Percentiles rank a stretch among this genome's conserved stretches.
These are phyloP conservation scores for Diversispora eburnea DNA, from an alignment of 192 early-diverging fungal genomes.

Conservation along the genomic window DNA sequence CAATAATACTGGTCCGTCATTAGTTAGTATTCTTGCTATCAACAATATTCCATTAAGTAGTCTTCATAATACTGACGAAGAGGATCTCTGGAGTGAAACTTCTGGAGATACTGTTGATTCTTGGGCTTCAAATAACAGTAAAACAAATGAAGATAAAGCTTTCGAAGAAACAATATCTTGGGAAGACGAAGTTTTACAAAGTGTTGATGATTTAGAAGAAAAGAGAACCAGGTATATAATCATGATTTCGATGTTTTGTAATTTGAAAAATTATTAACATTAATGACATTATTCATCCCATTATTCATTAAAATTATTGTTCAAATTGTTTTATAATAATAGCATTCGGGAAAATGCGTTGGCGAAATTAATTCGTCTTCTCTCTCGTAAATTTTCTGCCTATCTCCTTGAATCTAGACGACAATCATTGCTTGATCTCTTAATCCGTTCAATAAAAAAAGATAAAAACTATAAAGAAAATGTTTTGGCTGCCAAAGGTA, in stretches of 20 bases:
- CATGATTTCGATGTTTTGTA: not conserved
- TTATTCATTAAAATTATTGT: not conserved
- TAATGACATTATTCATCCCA: not conserved
- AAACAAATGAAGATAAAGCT: not conserved
- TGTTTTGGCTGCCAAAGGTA: slow-evolving; percentile 42
- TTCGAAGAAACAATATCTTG: slow-evolving; percentile 28
- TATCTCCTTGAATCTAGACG: slow-evolving; percentile 48
- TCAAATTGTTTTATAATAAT: not conserved
- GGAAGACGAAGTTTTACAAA: slow-evolving; percentile 47
- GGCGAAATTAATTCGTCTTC: slow-evolving; percentile 39
- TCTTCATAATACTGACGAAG: slow-evolving; percentile 24
- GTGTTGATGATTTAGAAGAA: slow-evolving; percentile 49
- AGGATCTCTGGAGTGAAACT: slow-evolving; percentile 26
- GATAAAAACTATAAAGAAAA: slow-evolving; percentile 38
- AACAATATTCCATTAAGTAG: slow-evolving; percentile 1
- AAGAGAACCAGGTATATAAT: slow-evolving; percentile 48
- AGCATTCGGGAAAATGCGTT: slow-evolving; percentile 60
- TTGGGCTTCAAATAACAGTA: not conserved
- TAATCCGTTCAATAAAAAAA: slow-evolving; percentile 53
- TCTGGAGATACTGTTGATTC: slow-evolving; percentile 27
- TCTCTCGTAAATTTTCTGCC: slow-evolving; percentile 54
- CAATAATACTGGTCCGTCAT: not conserved
- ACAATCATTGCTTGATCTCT: slow-evolving; percentile 51
- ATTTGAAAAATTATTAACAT: not conserved
- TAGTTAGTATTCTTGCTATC: not conserved